A percentile compares a stretch with the other conserved stretches of the same genome.
Evolutionary conservation across 208 protist genomes (phyloP).

Genomic region (Leishmania turanica): DNA sequence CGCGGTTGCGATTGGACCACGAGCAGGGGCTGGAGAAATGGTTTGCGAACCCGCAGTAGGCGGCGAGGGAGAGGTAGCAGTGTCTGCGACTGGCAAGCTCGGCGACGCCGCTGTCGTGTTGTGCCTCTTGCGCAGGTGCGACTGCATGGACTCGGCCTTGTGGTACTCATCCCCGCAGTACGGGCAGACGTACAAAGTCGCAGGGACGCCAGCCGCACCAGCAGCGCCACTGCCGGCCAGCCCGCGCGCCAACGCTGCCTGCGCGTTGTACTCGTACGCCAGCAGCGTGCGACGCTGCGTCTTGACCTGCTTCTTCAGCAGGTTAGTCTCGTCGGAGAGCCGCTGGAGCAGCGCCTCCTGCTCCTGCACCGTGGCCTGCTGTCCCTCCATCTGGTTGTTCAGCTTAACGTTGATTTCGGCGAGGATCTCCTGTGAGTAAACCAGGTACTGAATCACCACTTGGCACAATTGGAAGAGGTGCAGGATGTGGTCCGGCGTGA

Average conservation of each 20-base stretch:
- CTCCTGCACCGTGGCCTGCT: slow-evolving; percentile 39
- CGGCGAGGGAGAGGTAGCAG: background rate
- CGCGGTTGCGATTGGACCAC: slow-evolving; percentile 1
- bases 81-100: background rate
- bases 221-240: slow-evolving; percentile 2
- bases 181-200: slow-evolving; percentile 42
- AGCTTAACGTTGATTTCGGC: slow-evolving; percentile 83
- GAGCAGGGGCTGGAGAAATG: slow-evolving; percentile 1
- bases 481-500: slow-evolving; percentile 82
- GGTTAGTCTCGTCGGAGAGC: slow-evolving; percentile 57
- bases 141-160: slow-evolving; percentile 89
- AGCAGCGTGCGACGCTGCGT: slow-evolving; percentile 78
- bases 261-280: slow-evolving; percentile 82
- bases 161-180: slow-evolving; percentile 80
- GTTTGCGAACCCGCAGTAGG: slow-evolving; percentile 13
- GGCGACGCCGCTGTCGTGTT: slow-evolving; percentile 5
- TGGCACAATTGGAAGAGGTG: slow-evolving; percentile 88
- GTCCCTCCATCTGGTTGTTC: slow-evolving; percentile 54
- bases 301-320: slow-evolving; percentile 86
- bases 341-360: slow-evolving; percentile 39
- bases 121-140: slow-evolving; percentile 89
- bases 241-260: slow-evolving; percentile 25
- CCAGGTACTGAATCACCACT: slow-evolving; percentile 89
- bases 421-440: slow-evolving; percentile 87
- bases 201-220: background rate